Evolutionary conservation across 768 basidiomycete genomes (phyloP).

Genomic region (Gymnopilus junonius): DNA sequence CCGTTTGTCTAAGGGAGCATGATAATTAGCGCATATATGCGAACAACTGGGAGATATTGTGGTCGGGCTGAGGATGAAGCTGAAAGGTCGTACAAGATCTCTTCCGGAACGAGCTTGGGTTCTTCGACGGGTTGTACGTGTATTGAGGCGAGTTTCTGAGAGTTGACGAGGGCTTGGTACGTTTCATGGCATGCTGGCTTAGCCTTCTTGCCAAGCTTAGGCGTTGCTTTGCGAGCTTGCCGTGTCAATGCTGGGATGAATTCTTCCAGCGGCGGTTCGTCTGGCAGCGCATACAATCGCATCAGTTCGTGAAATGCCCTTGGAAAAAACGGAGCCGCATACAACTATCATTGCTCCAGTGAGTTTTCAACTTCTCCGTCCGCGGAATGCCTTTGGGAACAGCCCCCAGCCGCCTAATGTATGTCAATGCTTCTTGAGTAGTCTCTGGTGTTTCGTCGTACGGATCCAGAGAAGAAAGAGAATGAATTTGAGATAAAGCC

Average conservation of each 20-base stretch:
- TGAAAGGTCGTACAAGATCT: conserved; percentile 25
- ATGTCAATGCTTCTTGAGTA: conserved; percentile 35
- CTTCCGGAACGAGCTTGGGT: conserved; percentile 21
- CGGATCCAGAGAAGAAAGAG: conserved; percentile 34
- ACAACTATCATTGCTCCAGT: conserved; percentile 38
- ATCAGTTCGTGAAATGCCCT: neutral
- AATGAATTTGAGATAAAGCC: conserved; percentile 38
- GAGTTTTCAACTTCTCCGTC: neutral
- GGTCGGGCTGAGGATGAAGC: too few relatives aligned
- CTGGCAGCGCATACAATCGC: neutral
- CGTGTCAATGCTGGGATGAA: conserved; percentile 51
- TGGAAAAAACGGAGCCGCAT: conserved; percentile 10
- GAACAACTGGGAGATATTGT: neutral
- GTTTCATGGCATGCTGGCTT: conserved; percentile 2
- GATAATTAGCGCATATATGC: neutral
- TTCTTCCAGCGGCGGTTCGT: conserved; percentile 28
- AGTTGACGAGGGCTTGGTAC: conserved; percentile 6
- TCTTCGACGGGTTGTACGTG: conserved; percentile 26
- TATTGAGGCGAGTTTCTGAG: conserved; percentile 25
- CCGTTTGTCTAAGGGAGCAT: conserved; percentile 16
- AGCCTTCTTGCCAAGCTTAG: conserved; percentile 37
- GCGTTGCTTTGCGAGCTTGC: conserved; percentile 51
- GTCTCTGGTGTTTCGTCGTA: conserved; percentile 53
- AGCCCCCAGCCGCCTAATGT: conserved; percentile 31
- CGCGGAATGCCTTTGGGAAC: conserved; percentile 30